These are phyloP conservation scores for Suhomyces guaymorum DNA, from an alignment of 1,139 yeast genomes.

Conservation along the genomic window DNA sequence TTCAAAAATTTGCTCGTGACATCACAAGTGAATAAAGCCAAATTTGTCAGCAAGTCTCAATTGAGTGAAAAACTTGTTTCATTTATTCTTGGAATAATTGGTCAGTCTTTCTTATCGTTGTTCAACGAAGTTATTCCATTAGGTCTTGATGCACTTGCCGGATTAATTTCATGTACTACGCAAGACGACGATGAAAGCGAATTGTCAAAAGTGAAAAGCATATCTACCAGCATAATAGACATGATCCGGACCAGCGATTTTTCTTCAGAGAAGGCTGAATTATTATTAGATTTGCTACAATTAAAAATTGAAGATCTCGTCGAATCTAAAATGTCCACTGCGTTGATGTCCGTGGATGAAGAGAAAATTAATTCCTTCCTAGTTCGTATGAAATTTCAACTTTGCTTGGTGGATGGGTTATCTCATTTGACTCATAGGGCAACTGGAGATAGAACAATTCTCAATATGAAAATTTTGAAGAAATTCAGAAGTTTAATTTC, in stretches of 20 bases:
- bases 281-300: slow-evolving; percentile 14
- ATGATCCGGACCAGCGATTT: neutral
- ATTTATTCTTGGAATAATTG: slow-evolving; percentile 26
- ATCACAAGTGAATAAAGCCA: slow-evolving; percentile 14
- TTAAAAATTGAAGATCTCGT: slow-evolving; percentile 29
- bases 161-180: slow-evolving; percentile 17
- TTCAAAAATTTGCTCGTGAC: slow-evolving; percentile 27
- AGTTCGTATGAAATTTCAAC: slow-evolving; percentile 34
- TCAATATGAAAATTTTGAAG: slow-evolving; percentile 17
- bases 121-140: slow-evolving; percentile 35
- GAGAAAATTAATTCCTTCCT: slow-evolving; percentile 32
- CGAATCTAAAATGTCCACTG: slow-evolving; percentile 23
- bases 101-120: slow-evolving; percentile 34
- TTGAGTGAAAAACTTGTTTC: slow-evolving; percentile 24
- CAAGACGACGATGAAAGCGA: too few species aligned
- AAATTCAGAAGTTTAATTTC: slow-evolving; percentile 21
- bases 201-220: too few species aligned
- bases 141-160: slow-evolving; percentile 32
- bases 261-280: slow-evolving; percentile 7
- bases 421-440: slow-evolving; percentile 14
- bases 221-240: too few species aligned
- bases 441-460: slow-evolving; percentile 9
- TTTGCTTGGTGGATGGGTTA: slow-evolving; percentile 21
- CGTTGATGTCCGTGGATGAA: slow-evolving; percentile 34
- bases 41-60: slow-evolving; percentile 26